A percentile compares a stretch with the other conserved stretches of the same genome.
phyloP scores from a whole-genome alignment of 1,284 basidiomycete species.

The Ganoderma leucocontextum region DNA sequence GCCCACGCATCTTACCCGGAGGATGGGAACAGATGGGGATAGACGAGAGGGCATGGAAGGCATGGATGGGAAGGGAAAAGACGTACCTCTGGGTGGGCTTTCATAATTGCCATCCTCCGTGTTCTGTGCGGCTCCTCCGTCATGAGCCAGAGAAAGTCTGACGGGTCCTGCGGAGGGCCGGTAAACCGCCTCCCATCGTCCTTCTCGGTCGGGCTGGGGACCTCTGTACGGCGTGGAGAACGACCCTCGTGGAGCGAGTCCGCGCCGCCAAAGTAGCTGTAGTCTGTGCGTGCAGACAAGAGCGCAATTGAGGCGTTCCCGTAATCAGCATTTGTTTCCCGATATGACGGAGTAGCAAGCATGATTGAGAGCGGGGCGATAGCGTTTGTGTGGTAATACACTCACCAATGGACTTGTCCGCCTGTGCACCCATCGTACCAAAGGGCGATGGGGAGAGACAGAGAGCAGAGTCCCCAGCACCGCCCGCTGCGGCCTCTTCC shows the following conservation, averaged over 20 bases:
- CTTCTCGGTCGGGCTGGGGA: slow-evolving; percentile 48
- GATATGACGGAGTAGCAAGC: not conserved
- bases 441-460: slow-evolving; percentile 7
- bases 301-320: not conserved
- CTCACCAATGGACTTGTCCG: slow-evolving; percentile 24
- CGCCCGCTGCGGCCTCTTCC: not conserved
- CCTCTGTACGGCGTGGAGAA: slow-evolving; percentile 65
- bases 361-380: not conserved
- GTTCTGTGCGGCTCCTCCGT: slow-evolving; percentile 97
- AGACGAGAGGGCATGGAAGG: not conserved
- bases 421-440: slow-evolving; percentile 15
- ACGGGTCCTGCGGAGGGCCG: slow-evolving; percentile 71
- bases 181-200: slow-evolving; percentile 53
- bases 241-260: slow-evolving; percentile 72
- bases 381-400: slow-evolving; percentile 2
- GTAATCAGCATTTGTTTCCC: slow-evolving; percentile 12
- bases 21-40: slow-evolving; percentile 1
- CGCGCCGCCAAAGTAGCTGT: slow-evolving; percentile 82
- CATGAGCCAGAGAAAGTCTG: slow-evolving; percentile 94
- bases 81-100: slow-evolving; percentile 90
- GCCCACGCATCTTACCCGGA: not conserved
- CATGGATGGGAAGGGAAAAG: not conserved
- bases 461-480: not conserved
- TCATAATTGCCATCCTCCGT: slow-evolving; percentile 89
- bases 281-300: slow-evolving; percentile 53